Conservation (phyloP, 768 basidiomycete species). For the Grammothele lineata region DNA sequence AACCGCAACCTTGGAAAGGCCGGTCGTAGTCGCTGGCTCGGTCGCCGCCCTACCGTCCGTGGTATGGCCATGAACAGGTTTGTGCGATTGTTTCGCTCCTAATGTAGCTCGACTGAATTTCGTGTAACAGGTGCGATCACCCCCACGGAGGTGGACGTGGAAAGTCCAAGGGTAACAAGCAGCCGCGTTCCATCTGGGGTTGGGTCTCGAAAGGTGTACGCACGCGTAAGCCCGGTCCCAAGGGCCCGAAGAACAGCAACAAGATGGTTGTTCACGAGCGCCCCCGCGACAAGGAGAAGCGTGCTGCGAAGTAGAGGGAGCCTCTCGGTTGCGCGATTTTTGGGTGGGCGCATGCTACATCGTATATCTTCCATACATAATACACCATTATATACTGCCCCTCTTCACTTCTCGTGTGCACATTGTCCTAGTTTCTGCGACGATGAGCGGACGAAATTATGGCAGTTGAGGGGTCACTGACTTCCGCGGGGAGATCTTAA, state of each 20-base stretch:
- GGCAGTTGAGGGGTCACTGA: neutral
- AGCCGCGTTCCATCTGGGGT: conserved; percentile 89
- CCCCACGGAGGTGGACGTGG: conserved; percentile 98
- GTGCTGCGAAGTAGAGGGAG: conserved; percentile 11
- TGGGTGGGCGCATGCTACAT: conserved; percentile 2
- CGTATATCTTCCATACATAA: conserved; percentile 12
- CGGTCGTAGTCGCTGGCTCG: conserved; percentile 84
- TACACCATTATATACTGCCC: conserved; percentile 12
- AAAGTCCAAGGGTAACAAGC: conserved; percentile 94
- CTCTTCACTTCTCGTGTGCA: neutral
- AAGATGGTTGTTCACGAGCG: conserved; percentile 86
- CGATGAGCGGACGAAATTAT: neutral
- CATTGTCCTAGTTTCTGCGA: neutral
- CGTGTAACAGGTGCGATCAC: conserved; percentile 70
- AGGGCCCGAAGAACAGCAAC: conserved; percentile 86
- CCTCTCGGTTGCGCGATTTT: neutral
- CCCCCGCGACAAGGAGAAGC: conserved; percentile 65
- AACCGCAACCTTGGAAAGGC: conserved; percentile 86
- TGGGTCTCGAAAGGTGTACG: conserved; percentile 91
- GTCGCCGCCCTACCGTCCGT: conserved; percentile 78
- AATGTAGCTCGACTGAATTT: too few relatives aligned
- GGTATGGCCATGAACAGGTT: conserved; percentile 98
- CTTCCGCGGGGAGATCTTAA: too few relatives aligned
- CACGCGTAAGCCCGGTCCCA: conserved; percentile 89
- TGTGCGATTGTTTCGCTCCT: too few relatives aligned